phyloP scores from a whole-genome alignment of 352 stramenopile species.

The Phytophthora aleatoria region DNA sequence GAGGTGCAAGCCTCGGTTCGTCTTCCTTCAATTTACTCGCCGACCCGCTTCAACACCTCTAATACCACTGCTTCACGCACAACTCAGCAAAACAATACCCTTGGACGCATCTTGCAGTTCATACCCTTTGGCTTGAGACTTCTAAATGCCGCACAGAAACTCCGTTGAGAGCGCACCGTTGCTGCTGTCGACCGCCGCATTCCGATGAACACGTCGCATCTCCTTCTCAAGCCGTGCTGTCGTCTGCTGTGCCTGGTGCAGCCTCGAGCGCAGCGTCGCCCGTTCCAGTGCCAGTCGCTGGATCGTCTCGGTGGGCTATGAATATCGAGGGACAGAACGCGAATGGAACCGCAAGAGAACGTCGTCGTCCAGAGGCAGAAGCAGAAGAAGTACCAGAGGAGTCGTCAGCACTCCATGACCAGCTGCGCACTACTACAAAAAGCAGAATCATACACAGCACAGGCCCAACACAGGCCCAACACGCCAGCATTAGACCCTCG shows the following conservation, averaged over 20 bases:
- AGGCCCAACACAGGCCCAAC: slow-evolving; percentile 33
- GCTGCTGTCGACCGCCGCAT: slow-evolving; percentile 50
- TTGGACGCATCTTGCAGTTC: slow-evolving; percentile 1
- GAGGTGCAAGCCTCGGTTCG: slow-evolving; percentile 24
- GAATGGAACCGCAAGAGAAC: slow-evolving; percentile 35
- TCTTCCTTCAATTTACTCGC: slow-evolving; percentile 28
- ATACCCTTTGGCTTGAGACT: not conserved
- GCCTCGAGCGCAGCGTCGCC: slow-evolving; percentile 46
- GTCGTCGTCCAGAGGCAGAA: slow-evolving; percentile 34
- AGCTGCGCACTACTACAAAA: slow-evolving; percentile 40
- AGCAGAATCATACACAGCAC: slow-evolving; percentile 34
- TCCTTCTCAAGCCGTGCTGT: slow-evolving; percentile 63
- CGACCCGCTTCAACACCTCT: slow-evolving; percentile 10
- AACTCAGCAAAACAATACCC: slow-evolving; percentile 1
- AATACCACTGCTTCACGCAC: slow-evolving; percentile 8
- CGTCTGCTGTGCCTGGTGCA: slow-evolving; percentile 61
- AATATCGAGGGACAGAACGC: slow-evolving; percentile 39
- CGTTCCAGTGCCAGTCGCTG: slow-evolving; percentile 55
- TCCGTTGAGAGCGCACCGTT: slow-evolving; percentile 48
- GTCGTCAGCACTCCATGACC: slow-evolving; percentile 45
- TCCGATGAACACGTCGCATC: slow-evolving; percentile 50
- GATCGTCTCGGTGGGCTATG: slow-evolving; percentile 50
- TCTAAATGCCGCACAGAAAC: slow-evolving; percentile 74
- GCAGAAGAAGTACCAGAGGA: slow-evolving; percentile 42
- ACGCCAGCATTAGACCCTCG: slow-evolving; percentile 36